phyloP scores from a whole-genome alignment of 495 filamentous ascomycete species.

The Bacidia gigantensis region DNA sequence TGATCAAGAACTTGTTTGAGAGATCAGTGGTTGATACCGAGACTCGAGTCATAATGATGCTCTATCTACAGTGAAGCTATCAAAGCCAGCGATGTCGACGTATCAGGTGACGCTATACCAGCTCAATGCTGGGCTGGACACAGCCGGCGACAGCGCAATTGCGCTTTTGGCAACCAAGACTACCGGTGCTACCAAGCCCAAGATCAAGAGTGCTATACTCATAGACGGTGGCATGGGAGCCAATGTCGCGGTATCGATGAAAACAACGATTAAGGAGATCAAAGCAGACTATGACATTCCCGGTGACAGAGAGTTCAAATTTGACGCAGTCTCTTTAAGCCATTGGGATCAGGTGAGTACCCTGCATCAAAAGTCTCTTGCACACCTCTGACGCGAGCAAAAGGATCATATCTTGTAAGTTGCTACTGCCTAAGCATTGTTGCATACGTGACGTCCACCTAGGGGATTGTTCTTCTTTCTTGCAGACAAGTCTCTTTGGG shows the following conservation, averaged over 20 bases:
- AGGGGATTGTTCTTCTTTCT: neutral
- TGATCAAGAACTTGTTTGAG: neutral
- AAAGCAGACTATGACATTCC: neutral
- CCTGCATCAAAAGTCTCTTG: neutral
- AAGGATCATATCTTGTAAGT: neutral
- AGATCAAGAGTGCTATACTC: neutral
- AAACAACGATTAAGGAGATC: neutral
- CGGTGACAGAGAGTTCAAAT: neutral
- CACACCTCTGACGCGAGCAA: neutral
- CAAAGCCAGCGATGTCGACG: neutral
- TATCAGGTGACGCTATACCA: neutral
- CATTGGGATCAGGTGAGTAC: neutral
- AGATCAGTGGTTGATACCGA: neutral
- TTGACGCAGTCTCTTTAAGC: neutral
- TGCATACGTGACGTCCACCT: neutral
- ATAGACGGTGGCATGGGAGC: neutral
- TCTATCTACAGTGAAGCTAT: neutral
- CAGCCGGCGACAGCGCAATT: neutral
- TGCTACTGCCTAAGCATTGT: neutral
- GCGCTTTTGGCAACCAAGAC: neutral
- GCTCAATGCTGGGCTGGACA: neutral
- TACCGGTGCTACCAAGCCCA: neutral
- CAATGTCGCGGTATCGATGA: neutral
- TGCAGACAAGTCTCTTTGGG: neutral
- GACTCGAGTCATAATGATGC: neutral